phyloP scores from a whole-genome alignment of 1,139 yeast species.

The Yamadazyma sp. region DNA sequence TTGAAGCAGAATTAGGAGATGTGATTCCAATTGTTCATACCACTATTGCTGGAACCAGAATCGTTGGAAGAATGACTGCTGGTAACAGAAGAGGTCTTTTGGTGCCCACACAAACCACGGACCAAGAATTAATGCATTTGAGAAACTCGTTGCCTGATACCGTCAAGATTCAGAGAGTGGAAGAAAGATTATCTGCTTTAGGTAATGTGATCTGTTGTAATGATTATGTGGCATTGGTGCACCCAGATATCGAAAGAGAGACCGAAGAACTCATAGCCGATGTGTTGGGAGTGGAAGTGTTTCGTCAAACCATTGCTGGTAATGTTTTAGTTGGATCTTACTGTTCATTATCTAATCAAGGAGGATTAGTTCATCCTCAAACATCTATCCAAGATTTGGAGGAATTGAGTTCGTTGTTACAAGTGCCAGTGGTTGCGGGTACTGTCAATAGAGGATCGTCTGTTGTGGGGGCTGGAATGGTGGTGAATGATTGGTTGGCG shows the following conservation, averaged over 20 bases:
- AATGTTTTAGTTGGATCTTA: conserved; percentile 96
- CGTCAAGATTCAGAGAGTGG: conserved; percentile 95
- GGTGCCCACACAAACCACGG: conserved; percentile 98
- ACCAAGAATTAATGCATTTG: conserved; percentile 96
- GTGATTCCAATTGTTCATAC: conserved; percentile 95
- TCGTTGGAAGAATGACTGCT: conserved; percentile 97
- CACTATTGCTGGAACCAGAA: conserved; percentile 97
- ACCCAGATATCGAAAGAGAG: conserved; percentile 98
- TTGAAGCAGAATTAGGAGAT: conserved; percentile 96
- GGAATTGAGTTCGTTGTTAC: conserved; percentile 90
- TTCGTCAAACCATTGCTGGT: conserved; percentile 98
- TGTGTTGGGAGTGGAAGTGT: conserved; percentile 98
- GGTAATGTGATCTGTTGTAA: conserved; percentile 99
- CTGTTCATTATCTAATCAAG: conserved; percentile 93
- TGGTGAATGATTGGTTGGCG: conserved; percentile 97
- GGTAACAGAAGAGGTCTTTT: conserved; percentile 97
- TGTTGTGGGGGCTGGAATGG: conserved; percentile 98
- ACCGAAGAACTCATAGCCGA: conserved; percentile 98
- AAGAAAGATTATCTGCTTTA: conserved; percentile 92
- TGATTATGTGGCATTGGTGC: conserved; percentile 97
- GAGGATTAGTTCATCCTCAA: conserved; percentile 98
- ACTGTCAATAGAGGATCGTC: conserved; percentile 97
- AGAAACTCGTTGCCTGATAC: conserved; percentile 97
- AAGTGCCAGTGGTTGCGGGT: conserved; percentile 98
- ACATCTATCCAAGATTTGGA: conserved; percentile 98